Evolutionary conservation across 441 rosid species (phyloP).

Genomic region (Cnidoscolus chayamansa): DNA sequence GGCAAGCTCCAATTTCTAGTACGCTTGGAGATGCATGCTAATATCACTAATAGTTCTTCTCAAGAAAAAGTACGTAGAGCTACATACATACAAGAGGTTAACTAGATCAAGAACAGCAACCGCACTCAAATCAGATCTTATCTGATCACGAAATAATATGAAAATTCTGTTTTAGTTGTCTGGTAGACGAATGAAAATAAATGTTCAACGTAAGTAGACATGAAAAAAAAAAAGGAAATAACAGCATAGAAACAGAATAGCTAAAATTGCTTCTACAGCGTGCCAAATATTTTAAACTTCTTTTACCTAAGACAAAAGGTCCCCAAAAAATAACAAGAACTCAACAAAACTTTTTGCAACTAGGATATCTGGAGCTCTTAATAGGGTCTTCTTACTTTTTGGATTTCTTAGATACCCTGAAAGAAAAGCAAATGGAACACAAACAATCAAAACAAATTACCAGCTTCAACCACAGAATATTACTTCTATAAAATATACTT

Average conservation of each 20-base stretch:
- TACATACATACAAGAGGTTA: neutral
- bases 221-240: neutral
- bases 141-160: neutral
- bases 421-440: neutral
- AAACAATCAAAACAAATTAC: neutral
- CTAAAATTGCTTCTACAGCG: neutral
- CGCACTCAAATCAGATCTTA: neutral
- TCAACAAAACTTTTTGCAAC: conserved; percentile 15
- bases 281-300: conserved; percentile 6
- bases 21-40: too few relatives aligned
- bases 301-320: conserved; percentile 10
- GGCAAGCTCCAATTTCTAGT: too few relatives aligned
- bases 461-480: neutral
- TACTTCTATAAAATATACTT: conserved; percentile 20
- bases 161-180: too few relatives aligned
- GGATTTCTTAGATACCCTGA: conserved; percentile 60
- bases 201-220: neutral
- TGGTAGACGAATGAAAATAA: neutral
- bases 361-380: neutral
- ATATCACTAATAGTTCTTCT: too few relatives aligned
- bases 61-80: neutral
- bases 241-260: neutral
- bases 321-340: neutral
- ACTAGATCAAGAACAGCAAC: neutral
- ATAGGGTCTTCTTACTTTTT: conserved; percentile 42